phyloP scores from a whole-genome alignment of 768 basidiomycete species.

The Suillus decipiens region DNA sequence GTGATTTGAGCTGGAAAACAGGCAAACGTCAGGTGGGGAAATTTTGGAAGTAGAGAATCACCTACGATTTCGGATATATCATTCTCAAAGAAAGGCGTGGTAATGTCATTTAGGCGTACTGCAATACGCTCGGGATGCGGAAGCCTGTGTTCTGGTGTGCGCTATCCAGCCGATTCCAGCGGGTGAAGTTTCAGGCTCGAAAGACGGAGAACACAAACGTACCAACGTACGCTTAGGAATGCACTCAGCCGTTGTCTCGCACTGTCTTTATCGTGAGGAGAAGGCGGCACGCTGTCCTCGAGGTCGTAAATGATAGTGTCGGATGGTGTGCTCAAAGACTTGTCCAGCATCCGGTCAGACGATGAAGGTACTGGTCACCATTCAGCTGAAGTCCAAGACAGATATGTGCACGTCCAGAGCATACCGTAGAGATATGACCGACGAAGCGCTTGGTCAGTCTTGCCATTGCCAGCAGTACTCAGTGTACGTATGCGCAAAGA shows the following conservation, averaged over 20 bases:
- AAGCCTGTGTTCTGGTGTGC: constrained; percentile 33
- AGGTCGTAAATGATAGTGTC: constrained; percentile 88
- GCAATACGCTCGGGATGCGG: constrained; percentile 57
- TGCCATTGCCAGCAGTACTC: not conserved
- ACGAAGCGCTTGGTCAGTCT: constrained; percentile 1
- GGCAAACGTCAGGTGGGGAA: not conserved
- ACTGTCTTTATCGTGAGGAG: constrained; percentile 52
- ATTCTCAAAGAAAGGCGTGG: constrained; percentile 62
- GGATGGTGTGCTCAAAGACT: constrained; percentile 61
- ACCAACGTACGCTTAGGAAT: constrained; percentile 54
- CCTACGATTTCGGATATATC: constrained; percentile 65
- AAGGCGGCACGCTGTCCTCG: constrained; percentile 81
- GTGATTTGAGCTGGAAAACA: constrained; percentile 42
- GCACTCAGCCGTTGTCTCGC: constrained; percentile 56
- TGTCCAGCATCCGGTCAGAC: constrained; percentile 78
- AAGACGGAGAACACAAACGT: constrained; percentile 9
- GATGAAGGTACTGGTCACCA: constrained; percentile 67
- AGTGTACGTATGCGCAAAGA: not conserved
- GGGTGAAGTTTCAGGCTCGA: constrained; percentile 2
- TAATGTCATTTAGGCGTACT: constrained; percentile 69
- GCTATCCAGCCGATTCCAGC: constrained; percentile 26
- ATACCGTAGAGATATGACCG: constrained; percentile 8
- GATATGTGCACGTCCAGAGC: not conserved
- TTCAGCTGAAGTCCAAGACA: not conserved
- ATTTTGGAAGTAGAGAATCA: constrained; percentile 9